Evolutionary conservation across 768 basidiomycete species (phyloP).

Genomic region (Gymnopilus dilepis): DNA sequence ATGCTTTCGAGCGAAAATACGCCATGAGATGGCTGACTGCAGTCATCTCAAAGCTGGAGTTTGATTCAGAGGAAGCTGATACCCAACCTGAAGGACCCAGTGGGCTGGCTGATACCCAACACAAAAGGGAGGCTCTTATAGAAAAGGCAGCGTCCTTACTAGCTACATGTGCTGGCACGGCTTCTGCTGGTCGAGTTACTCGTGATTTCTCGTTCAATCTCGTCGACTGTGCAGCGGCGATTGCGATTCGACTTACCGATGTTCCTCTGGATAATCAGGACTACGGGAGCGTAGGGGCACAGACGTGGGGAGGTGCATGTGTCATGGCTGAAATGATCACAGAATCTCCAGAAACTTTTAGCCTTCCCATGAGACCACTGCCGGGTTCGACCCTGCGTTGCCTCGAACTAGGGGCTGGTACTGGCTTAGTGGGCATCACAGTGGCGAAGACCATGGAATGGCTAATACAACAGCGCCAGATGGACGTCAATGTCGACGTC

Average conservation of each 20-base stretch:
- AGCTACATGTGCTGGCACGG: constrained; percentile 67
- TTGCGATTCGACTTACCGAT: constrained; percentile 62
- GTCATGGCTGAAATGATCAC: constrained; percentile 78
- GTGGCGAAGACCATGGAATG: constrained; percentile 51
- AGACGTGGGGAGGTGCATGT: constrained; percentile 90
- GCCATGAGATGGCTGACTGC: constrained; percentile 77
- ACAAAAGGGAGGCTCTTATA: constrained; percentile 43
- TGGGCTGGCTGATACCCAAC: background rate
- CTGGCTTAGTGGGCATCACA: constrained; percentile 77
- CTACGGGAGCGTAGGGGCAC: constrained; percentile 76
- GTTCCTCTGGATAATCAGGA: constrained; percentile 73
- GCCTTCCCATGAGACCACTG: constrained; percentile 23
- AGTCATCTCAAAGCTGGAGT: constrained; percentile 52
- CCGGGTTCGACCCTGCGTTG: constrained; percentile 41
- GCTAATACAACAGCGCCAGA: background rate
- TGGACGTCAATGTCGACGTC: constrained; percentile 37
- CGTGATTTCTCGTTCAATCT: constrained; percentile 55
- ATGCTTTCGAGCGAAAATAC: constrained; percentile 73
- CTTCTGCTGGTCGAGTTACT: constrained; percentile 62
- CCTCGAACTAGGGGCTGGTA: constrained; percentile 86
- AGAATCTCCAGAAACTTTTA: constrained; percentile 47
- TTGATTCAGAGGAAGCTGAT: constrained; percentile 22
- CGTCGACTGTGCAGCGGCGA: constrained; percentile 14
- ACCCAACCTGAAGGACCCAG: background rate
- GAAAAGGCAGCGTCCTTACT: constrained; percentile 63